Base-by-base conservation (phyloP, 2,329 filamentous ascomycete species). In the Penicillium sp. region DNA sequence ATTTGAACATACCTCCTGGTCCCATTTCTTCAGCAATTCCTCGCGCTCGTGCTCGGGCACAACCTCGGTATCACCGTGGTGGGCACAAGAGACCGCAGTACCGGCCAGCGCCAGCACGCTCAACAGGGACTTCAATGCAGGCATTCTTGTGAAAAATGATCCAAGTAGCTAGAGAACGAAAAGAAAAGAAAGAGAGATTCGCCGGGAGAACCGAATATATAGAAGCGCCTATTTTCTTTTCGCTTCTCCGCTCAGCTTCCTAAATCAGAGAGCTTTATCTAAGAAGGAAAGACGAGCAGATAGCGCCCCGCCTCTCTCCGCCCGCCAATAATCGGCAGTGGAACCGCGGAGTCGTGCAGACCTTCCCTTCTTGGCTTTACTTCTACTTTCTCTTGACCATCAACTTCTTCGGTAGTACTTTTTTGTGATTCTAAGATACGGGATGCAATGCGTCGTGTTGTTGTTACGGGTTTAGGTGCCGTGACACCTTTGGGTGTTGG, bases 401-500 rank as follows among this genome's bases (percentile, higher is more conserved):
- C 31, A 49, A 29, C 44, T 27, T 44, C 61, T 45, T 27, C 39
- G 39, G 29, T 11, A n/a, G n/a, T 42, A 27, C 22, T 33, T 24
- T 24, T 31, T 29, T 42, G 22, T n/a, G 35, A 42, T 42, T 13
- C 10, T 13, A 13, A 22, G 39, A 9, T 22, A 22, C 39, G 39
- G 39, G 19, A 71, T 71, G 70, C 66, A 53, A 77, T 79, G 78
- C 77, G 78, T 66, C 86, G 90, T 67, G 90, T 95, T 66, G 91
- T 93, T 68, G 87, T 95, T 71, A 95, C 91, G 52, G 90, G 91
- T 69, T 81, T 95, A 49, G 90, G 91, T 60, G 90, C 89, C 71
- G 84, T 95, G 67, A 91, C 90, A 64, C 93, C 93, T 57, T 81
- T 97, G 26, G 93, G 90, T 60, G 86, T 96, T 57, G 91, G 84